phyloP scores from a whole-genome alignment of 2,329 filamentous ascomycete genomes.

The Epichloe festucae region DNA sequence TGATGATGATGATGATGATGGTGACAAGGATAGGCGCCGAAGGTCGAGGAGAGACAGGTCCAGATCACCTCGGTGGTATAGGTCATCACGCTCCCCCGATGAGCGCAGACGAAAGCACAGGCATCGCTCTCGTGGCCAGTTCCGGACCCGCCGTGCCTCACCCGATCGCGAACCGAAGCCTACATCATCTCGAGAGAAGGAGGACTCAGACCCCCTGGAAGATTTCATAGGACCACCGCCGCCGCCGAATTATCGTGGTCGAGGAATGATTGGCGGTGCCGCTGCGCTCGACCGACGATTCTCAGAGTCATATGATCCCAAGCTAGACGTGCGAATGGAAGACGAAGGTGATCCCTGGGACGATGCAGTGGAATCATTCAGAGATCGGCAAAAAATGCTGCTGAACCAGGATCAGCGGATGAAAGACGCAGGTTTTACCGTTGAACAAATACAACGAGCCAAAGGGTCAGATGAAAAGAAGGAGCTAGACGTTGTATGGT shows the following conservation, averaged over 20 bases:
- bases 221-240: constrained; percentile 65
- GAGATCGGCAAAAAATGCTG: constrained; percentile 66
- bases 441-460: constrained; percentile 50
- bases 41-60: constrained; percentile 10
- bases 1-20: background rate
- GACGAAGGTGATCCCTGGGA: constrained; percentile 53
- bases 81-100: constrained; percentile 19
- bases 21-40: constrained; percentile 5
- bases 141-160: background rate
- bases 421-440: constrained; percentile 64
- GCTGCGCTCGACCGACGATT: constrained; percentile 74
- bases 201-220: constrained; percentile 57
- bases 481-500: constrained; percentile 56
- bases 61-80: constrained; percentile 14
- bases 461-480: constrained; percentile 47
- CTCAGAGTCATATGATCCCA: constrained; percentile 48
- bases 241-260: constrained; percentile 44
- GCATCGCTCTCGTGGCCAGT: constrained; percentile 15
- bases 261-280: constrained; percentile 48
- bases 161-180: background rate
- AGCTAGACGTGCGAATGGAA: constrained; percentile 40
- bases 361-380: constrained; percentile 61
- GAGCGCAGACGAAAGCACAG: constrained; percentile 19
- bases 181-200: constrained; percentile 6
- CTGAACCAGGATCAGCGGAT: constrained; percentile 64